Conservation (phyloP, 139 green algal species). For the Chlorella vulgaris region DNA sequence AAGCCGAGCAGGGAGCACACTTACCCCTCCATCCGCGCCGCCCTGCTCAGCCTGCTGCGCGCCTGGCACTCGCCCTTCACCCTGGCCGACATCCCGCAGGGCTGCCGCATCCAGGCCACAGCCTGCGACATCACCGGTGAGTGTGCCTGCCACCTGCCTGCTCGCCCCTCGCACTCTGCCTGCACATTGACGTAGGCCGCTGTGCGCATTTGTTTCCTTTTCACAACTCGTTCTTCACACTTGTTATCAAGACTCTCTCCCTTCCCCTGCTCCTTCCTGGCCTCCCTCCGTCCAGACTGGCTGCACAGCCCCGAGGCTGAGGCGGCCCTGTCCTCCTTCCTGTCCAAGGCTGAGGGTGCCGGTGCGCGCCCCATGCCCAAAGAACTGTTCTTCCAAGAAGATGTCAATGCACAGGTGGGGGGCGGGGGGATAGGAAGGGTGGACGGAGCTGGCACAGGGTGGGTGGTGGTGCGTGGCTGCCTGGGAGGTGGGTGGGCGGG, state of each 20-base stretch:
- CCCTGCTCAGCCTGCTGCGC: constrained; percentile 35
- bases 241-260: no score
- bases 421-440: not conserved
- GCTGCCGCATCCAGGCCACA: constrained; percentile 36
- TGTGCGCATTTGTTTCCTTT: no score
- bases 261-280: not conserved
- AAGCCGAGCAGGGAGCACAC: constrained; percentile 53
- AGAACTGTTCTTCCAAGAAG: constrained; percentile 52
- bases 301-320: constrained; percentile 14
- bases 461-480: not conserved
- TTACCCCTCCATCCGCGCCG: constrained; percentile 51
- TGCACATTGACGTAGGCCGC: not conserved
- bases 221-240: no score
- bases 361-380: constrained; percentile 8
- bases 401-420: constrained; percentile 56
- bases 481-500: not conserved
- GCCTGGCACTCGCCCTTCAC: constrained; percentile 42
- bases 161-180: not conserved
- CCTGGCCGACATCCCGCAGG: constrained; percentile 30
- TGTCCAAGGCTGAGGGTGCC: constrained; percentile 4
- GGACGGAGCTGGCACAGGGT: not conserved
- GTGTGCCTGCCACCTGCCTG: not conserved
- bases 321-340: constrained; percentile 12
- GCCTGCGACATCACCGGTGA: constrained; percentile 21
- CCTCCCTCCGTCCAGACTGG: constrained; percentile 24